These are phyloP conservation scores for Ustilaginoidea virens DNA, from an alignment of 2,329 filamentous ascomycete species.

Conservation along the genomic window DNA sequence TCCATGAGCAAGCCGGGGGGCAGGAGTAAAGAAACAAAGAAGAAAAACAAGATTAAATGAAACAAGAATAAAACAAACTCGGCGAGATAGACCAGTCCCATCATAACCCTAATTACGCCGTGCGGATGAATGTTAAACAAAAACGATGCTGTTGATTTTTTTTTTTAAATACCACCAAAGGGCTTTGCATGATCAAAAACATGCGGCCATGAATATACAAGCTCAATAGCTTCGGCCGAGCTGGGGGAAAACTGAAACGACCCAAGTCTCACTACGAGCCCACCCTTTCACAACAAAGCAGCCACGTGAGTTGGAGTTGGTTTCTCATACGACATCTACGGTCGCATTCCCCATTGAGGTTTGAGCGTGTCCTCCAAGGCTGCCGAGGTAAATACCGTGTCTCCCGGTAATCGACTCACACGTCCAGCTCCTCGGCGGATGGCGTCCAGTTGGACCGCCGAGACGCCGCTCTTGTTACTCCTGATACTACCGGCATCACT, in stretches of 20 bases:
- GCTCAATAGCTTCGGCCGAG: too few species aligned
- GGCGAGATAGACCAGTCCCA: constrained; percentile 1
- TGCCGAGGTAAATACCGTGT: constrained; percentile 63
- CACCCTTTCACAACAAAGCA: not conserved
- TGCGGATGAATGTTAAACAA: constrained; percentile 8
- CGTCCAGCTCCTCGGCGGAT: constrained; percentile 75
- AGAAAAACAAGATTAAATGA: constrained; percentile 11
- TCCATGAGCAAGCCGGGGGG: constrained; percentile 9
- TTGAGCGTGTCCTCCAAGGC: constrained; percentile 47
- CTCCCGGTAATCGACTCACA: constrained; percentile 68
- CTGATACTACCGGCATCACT: constrained; percentile 52
- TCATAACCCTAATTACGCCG: constrained; percentile 5
- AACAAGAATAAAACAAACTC: constrained; percentile 5
- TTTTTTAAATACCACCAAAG: too few species aligned
- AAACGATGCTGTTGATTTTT: constrained; percentile 3
- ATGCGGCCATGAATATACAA: not conserved
- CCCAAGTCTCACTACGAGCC: too few species aligned
- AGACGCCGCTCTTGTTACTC: constrained; percentile 59
- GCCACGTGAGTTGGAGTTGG: not conserved
- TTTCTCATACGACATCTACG: constrained; percentile 12
- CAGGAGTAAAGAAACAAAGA: constrained; percentile 12
- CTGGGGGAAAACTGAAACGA: too few species aligned
- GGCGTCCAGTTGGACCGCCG: constrained; percentile 49
- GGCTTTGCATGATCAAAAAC: not conserved
- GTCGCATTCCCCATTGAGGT: constrained; percentile 41